Conservation (phyloP, 2,329 filamentous ascomycete species). For the Colletotrichum sidae region DNA sequence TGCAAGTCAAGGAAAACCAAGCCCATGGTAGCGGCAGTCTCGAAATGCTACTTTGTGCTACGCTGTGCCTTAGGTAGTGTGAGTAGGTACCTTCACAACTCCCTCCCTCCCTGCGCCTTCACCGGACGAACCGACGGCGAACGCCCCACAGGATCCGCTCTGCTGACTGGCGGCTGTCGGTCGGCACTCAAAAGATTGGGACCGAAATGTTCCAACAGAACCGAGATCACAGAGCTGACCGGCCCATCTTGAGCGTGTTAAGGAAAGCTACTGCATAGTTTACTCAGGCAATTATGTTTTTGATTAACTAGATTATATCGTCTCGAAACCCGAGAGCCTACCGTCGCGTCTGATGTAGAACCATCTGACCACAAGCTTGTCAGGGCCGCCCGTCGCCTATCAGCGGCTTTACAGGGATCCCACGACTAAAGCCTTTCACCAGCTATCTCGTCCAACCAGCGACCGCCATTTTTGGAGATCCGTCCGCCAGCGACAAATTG, state of each 20-base stretch:
- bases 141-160: conserved; percentile 14
- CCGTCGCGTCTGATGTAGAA: conserved; percentile 23
- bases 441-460: conserved; percentile 31
- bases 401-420: conserved; percentile 36
- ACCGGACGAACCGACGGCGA: conserved; percentile 11
- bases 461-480: conserved; percentile 10
- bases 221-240: background rate
- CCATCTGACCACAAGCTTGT: conserved; percentile 27
- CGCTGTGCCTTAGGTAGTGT: background rate
- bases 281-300: background rate
- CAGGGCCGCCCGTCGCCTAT: conserved; percentile 33
- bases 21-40: background rate
- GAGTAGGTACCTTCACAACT: conserved; percentile 4
- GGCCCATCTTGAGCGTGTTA: background rate
- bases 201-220: background rate
- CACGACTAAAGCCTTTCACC: conserved; percentile 5
- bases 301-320: conserved; percentile 6
- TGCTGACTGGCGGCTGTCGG: conserved; percentile 19
- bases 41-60: conserved; percentile 2
- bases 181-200: background rate
- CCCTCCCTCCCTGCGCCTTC: too few species aligned
- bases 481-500: conserved; percentile 21
- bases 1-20: background rate
- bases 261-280: background rate
- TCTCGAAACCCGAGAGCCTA: conserved; percentile 15